Percentiles rank a stretch among this genome's conserved stretches.
These are phyloP conservation scores for Sisymbrium irio DNA, from an alignment of 345 rosid genomes.

Conservation along the genomic window DNA sequence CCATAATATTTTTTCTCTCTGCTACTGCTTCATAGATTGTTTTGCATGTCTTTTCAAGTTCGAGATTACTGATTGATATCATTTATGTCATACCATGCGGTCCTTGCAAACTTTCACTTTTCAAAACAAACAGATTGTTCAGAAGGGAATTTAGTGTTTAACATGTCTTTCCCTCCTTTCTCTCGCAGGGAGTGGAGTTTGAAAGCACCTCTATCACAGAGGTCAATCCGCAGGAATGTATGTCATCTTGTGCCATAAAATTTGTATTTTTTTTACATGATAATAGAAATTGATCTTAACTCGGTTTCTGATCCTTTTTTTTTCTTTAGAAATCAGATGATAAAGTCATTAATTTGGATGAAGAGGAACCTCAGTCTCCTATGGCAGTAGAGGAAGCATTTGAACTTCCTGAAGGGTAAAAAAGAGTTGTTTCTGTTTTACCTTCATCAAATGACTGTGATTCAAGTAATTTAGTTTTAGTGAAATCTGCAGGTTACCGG, in stretches of 20 bases:
- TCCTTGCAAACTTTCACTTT: background rate
- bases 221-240: conserved; percentile 51
- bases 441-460: conserved; percentile 2
- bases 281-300: background rate
- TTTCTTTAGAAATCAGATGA: conserved; percentile 39
- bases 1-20: background rate
- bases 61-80: background rate
- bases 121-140: background rate
- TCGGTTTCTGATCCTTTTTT: background rate
- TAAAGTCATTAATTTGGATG: conserved; percentile 63
- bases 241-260: background rate
- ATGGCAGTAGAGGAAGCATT: conserved; percentile 32
- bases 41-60: background rate
- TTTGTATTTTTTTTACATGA: background rate
- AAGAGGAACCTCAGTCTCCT: conserved; percentile 54
- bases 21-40: background rate
- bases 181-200: conserved; percentile 41
- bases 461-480: conserved; percentile 20
- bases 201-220: conserved; percentile 28
- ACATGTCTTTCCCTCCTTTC: background rate
- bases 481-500: conserved; percentile 51
- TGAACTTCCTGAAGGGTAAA: conserved; percentile 57
- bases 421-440: conserved; percentile 12
- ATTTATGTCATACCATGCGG: background rate
- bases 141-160: background rate